Evolutionary conservation across 2,329 filamentous ascomycete species (phyloP), one percentile per base, ranked within the genome.

Genomic region (Exophiala sideris): DNA sequence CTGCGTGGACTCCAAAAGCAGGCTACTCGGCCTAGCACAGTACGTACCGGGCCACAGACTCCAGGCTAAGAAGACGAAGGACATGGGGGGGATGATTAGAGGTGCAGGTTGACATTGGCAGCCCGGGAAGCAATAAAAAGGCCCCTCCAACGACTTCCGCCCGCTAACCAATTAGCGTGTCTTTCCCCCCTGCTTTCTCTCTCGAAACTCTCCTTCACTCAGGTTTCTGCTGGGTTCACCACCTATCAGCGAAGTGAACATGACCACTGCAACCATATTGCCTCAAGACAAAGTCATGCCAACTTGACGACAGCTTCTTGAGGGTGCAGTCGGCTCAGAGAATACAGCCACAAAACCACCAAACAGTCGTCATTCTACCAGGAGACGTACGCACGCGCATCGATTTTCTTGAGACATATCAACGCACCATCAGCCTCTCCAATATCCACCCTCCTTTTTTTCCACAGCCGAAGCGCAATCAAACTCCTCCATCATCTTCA

Each of bases 401-500:
- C 24, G 24, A 29, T 29, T 8, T 8, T 29, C 24, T 29, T 29
- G 24, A 29, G 24, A 29, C 24, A 29, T 29, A 29, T 38, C 48
- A 18, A n/a, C 40, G 14, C 48, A 50, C 48, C 48, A 42, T 34
- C 36, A 16, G 20, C 20, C 36, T n/a, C 7, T 18, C 16, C 45
- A 36, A 21, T 39, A 34, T 40, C 21, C 14, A 45, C 52, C 47
- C 44, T 48, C 56, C 51, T 48, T 48, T 45, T 9, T 32, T 48
- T 45, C 32, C 48, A 38, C 35, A 55, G 34, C 41, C 51, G 51
- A 58, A 54, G 33, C 41, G 56, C 51, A 58, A 58, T 58, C 56
- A 55, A 58, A 58, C 56, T 58, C 48, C 21, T 48, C 51, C 44
- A 52, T 52, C 36, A 8, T 24, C 39, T 16, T 12, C 48, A 8